A percentile compares a stretch with the other conserved stretches of the same genome.
Conservation (phyloP, 139 green algal genomes). For the Chlorella sp. region DNA sequence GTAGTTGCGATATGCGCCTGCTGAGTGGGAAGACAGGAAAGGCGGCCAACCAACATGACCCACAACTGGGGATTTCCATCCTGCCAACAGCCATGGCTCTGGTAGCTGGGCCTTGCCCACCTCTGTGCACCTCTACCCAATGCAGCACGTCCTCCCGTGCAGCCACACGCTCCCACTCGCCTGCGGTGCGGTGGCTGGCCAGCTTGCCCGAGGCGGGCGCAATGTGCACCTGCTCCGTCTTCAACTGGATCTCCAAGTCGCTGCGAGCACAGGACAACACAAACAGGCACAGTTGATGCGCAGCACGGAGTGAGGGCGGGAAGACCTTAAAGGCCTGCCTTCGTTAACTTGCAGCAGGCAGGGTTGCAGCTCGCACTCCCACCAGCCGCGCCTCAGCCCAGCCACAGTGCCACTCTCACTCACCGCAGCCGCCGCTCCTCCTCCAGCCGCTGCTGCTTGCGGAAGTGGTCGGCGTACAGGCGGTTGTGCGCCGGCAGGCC, state of each 20-base stretch:
- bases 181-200: conserved; percentile 64
- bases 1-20: conserved; percentile 75
- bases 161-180: no score
- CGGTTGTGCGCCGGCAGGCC: conserved; percentile 49
- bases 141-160: no score
- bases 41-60: no score
- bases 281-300: background rate
- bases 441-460: conserved; percentile 54
- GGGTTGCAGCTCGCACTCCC: no score
- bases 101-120: no score
- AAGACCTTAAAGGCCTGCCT: no score
- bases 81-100: no score
- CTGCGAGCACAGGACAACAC: background rate
- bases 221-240: conserved; percentile 57
- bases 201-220: conserved; percentile 75
- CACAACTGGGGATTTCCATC: no score
- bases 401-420: background rate
- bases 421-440: conserved; percentile 54
- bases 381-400: background rate
- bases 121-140: no score
- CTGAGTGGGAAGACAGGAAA: no score
- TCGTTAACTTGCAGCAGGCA: no score
- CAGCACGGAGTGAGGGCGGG: no score
- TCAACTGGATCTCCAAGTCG: conserved; percentile 51
- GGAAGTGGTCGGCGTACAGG: conserved; percentile 66